phyloP scores from a whole-genome alignment of 805 yeast genomes.

The Sungouiozyma intestinalis region DNA sequence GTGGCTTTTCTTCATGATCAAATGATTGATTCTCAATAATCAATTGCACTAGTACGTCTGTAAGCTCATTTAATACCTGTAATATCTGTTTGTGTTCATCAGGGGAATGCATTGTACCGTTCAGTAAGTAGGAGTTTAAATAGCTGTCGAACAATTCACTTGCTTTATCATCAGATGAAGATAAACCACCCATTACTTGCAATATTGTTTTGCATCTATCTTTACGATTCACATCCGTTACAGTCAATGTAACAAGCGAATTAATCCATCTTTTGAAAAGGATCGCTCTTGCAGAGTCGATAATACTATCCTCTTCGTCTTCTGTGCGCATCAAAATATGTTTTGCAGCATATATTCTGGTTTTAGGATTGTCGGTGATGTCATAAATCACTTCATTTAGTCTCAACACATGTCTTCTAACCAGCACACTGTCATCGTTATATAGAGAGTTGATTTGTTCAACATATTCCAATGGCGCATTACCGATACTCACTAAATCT shows the following conservation, averaged over 20 bases:
- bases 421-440: conserved; percentile 51
- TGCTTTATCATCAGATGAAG: conserved; percentile 30
- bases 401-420: conserved; percentile 51
- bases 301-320: conserved; percentile 57
- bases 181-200: conserved; percentile 32
- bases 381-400: conserved; percentile 40
- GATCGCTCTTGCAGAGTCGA: conserved; percentile 32
- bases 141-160: conserved; percentile 39
- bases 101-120: conserved; percentile 15
- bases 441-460: conserved; percentile 34
- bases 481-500: conserved; percentile 44
- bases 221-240: conserved; percentile 8
- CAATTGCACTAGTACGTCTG: conserved; percentile 19
- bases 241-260: conserved; percentile 4
- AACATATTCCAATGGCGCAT: conserved; percentile 34
- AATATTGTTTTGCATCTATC: conserved; percentile 10
- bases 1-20: conserved; percentile 13
- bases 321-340: conserved; percentile 45
- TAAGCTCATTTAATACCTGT: conserved; percentile 9
- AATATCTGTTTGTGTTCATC: conserved; percentile 6
- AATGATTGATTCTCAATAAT: conserved; percentile 23
- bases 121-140: conserved; percentile 35
- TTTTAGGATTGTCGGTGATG: conserved; percentile 20
- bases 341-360: conserved; percentile 38
- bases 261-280: conserved; percentile 33